Evolutionary conservation across 2,329 filamentous ascomycete species (phyloP).

Genomic region (Pseudocercospora pini-densiflorae): DNA sequence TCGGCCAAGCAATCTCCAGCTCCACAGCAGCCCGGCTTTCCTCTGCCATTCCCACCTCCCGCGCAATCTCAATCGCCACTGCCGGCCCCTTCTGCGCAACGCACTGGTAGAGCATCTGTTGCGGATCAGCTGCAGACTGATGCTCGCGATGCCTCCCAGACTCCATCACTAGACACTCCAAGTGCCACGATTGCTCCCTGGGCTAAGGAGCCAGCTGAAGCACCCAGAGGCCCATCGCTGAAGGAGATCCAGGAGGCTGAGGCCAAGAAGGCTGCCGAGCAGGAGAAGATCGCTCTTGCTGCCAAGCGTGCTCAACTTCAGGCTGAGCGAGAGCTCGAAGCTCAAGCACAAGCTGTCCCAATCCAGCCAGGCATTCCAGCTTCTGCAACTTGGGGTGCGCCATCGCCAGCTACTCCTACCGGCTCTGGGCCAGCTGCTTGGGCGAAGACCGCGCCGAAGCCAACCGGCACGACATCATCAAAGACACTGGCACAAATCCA

Average conservation of each 20-base stretch:
- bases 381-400: conserved; percentile 86
- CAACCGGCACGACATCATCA: conserved; percentile 59
- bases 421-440: conserved; percentile 59
- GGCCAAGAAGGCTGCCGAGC: conserved; percentile 87
- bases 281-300: conserved; percentile 78
- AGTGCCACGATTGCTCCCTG: conserved; percentile 84
- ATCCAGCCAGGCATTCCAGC: conserved; percentile 78
- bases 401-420: conserved; percentile 66
- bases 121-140: conserved; percentile 72
- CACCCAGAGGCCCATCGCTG: conserved; percentile 83
- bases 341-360: conserved; percentile 57
- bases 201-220: conserved; percentile 80
- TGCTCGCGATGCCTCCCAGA: conserved; percentile 75
- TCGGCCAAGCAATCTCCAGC: conserved; percentile 63
- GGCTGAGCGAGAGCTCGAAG: conserved; percentile 80
- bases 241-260: conserved; percentile 98
- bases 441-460: conserved; percentile 66
- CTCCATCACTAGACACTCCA: conserved; percentile 68
- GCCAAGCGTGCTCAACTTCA: conserved; percentile 74
- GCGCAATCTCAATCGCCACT: conserved; percentile 79
- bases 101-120: conserved; percentile 75
- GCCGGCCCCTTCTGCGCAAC: conserved; percentile 86
- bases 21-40: conserved; percentile 62
- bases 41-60: conserved; percentile 75
- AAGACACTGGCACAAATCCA: conserved; percentile 97